A percentile compares a stretch with the other conserved stretches of the same genome.
Conservation (phyloP, 345 rosid genomes). For the Cardiospermum halicacabum region DNA sequence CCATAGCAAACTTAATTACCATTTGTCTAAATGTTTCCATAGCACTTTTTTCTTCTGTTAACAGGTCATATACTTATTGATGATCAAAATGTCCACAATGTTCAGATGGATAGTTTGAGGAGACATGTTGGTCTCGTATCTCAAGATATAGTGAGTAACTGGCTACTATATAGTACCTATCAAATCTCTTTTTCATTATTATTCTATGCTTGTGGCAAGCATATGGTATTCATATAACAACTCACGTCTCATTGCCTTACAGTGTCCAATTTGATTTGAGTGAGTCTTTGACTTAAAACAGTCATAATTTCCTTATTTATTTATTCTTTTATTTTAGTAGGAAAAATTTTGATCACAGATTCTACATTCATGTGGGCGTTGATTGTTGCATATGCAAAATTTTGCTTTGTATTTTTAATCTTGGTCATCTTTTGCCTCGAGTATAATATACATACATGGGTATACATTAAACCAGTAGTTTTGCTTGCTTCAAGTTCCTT, state of each 20-base stretch:
- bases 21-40: no score
- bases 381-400: neutral
- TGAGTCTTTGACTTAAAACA: neutral
- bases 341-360: neutral
- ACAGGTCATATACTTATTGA: conserved; percentile 69
- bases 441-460: neutral
- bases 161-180: conserved; percentile 3
- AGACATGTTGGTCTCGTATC: conserved; percentile 87
- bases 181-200: neutral
- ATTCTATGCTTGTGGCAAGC: neutral
- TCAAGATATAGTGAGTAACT: conserved; percentile 73
- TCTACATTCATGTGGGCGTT: neutral
- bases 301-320: neutral
- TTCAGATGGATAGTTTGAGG: conserved; percentile 69
- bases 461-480: neutral
- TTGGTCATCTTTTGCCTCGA: neutral
- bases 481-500: neutral
- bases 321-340: neutral
- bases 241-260: neutral
- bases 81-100: conserved; percentile 49
- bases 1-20: neutral
- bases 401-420: neutral
- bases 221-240: neutral
- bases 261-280: neutral
- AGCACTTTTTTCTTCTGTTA: neutral